A percentile compares a stretch with the other conserved stretches of the same genome.
These are phyloP conservation scores for Candida tetrigidarum DNA, from an alignment of 1,139 yeast genomes.

Conservation along the genomic window DNA sequence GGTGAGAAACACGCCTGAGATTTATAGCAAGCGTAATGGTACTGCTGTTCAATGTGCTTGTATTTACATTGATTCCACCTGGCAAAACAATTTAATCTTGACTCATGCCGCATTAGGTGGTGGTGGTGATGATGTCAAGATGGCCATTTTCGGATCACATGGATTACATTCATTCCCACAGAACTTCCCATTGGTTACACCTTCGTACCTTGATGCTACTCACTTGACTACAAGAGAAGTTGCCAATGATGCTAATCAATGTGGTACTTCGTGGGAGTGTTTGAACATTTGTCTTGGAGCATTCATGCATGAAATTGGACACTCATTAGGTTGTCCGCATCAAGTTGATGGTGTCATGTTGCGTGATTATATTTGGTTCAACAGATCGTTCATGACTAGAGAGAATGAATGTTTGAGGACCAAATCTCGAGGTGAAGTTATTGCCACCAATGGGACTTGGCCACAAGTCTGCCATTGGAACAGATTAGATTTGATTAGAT, in stretches of 20 bases:
- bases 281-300: constrained; percentile 89
- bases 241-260: constrained; percentile 85
- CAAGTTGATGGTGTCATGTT: constrained; percentile 90
- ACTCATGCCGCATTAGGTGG: constrained; percentile 98
- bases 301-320: constrained; percentile 95
- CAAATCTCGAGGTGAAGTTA: constrained; percentile 39
- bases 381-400: constrained; percentile 79
- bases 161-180: constrained; percentile 91
- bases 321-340: constrained; percentile 88
- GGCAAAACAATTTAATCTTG: constrained; percentile 71
- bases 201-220: constrained; percentile 74
- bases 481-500: constrained; percentile 75
- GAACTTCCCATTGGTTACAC: constrained; percentile 68
- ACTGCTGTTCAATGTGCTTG: constrained; percentile 82
- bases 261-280: constrained; percentile 93
- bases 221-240: constrained; percentile 66
- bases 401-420: constrained; percentile 63
- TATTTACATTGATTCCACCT: constrained; percentile 81
- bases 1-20: constrained; percentile 43
- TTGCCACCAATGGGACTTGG: constrained; percentile 64
- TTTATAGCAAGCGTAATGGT: constrained; percentile 20
- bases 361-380: constrained; percentile 79
- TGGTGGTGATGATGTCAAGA: constrained; percentile 65
- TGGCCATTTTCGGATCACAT: constrained; percentile 95
- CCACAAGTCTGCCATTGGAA: constrained; percentile 74